Percentiles rank a stretch among this genome's conserved stretches.
Evolutionary conservation across 2,329 filamentous ascomycete species (phyloP).

Genomic region (Botryotinia convoluta): DNA sequence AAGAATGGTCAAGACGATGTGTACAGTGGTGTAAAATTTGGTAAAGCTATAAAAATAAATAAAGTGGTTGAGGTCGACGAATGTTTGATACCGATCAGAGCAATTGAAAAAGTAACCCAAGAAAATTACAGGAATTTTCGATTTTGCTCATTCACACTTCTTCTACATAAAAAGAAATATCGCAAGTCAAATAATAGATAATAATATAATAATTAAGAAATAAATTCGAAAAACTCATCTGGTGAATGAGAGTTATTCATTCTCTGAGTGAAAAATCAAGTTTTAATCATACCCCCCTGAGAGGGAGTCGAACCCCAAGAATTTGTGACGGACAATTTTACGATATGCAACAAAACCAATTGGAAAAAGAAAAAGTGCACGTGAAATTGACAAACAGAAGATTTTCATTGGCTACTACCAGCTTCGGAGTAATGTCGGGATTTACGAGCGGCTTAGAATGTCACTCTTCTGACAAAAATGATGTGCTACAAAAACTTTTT

Average conservation of each 20-base stretch:
- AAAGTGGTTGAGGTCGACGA: neutral
- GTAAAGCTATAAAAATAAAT: neutral
- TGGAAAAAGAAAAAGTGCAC: neutral
- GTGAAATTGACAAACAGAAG: neutral
- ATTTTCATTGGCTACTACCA: neutral
- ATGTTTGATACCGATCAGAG: neutral
- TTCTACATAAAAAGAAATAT: neutral
- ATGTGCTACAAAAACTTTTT: too few species aligned
- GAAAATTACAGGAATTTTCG: neutral
- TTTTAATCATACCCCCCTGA: neutral
- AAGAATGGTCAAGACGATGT: neutral
- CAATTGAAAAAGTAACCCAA: neutral
- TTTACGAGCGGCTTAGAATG: accelerated
- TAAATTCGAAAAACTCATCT: neutral
- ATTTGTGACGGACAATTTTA: neutral
- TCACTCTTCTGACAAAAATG: too few species aligned
- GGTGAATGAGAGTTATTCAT: neutral
- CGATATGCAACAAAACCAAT: neutral
- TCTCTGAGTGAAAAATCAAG: neutral
- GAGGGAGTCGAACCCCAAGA: neutral
- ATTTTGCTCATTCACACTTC: neutral
- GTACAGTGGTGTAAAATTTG: accelerated
- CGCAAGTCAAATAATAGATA: neutral
- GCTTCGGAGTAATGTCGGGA: neutral
- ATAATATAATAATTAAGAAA: too few species aligned